Evolutionary conservation across 805 yeast genomes (phyloP).

Genomic region (Yarrowia sp.): DNA sequence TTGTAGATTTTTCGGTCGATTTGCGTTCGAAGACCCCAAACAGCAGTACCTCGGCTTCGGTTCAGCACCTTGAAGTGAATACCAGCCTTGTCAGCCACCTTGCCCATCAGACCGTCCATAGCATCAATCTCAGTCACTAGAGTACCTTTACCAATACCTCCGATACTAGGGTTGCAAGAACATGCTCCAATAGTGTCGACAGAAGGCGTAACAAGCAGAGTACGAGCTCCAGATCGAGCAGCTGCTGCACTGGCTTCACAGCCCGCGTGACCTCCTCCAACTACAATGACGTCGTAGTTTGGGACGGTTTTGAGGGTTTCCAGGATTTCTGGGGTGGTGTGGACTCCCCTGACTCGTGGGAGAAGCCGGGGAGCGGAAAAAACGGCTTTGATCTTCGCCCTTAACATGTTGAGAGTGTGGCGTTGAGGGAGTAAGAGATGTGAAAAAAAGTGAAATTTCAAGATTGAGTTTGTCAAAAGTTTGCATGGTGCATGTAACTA

Average conservation of each 20-base stretch:
- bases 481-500: background rate
- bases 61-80: conserved; percentile 86
- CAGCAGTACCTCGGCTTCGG: conserved; percentile 89
- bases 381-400: background rate
- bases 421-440: background rate
- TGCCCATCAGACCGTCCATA: conserved; percentile 84
- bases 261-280: conserved; percentile 99
- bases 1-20: conserved; percentile 82
- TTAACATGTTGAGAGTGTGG: background rate
- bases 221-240: conserved; percentile 74
- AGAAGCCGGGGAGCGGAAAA: background rate
- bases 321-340: background rate
- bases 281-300: conserved; percentile 65
- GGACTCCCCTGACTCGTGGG: background rate
- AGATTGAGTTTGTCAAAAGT: background rate
- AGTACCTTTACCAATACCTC: conserved; percentile 98
- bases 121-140: conserved; percentile 92
- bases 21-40: conserved; percentile 98
- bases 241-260: conserved; percentile 95
- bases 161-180: conserved; percentile 96
- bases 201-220: conserved; percentile 75
- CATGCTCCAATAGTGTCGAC: conserved; percentile 81
- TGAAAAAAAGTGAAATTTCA: background rate
- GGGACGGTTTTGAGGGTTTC: conserved; percentile 28
- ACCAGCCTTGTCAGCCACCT: conserved; percentile 89